Base-by-base conservation (phyloP, 805 yeast genomes). In the Barnettozyma populi region DNA sequence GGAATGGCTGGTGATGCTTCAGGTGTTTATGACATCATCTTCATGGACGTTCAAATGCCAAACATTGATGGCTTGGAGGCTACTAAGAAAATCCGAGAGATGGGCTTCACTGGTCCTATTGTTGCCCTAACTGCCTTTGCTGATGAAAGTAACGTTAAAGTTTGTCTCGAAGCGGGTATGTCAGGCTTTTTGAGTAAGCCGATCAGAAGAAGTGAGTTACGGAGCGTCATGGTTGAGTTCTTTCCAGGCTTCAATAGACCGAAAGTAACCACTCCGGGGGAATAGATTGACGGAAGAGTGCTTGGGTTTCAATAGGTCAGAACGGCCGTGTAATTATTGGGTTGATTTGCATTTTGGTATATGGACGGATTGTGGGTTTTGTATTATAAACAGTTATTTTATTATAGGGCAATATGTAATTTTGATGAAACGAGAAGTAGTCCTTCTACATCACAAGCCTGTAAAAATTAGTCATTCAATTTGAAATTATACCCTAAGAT, bases 31-130 rank as follows among this genome's bases (percentile, higher is more conserved):
- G 92, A 88, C 62, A 67, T 92, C 46, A 79, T 94, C 2, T 87
- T 92, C 61, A 92, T 92, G 99, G 99, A 92, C 65, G 95, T 92
- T 44, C 97, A 92, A 66, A 92, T 90, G 98, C 98, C 98, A 5
- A 83, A 80, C 57, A 74, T 90, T 55, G 97, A 92, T 63, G 99
- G 99, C 3, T 68, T 90, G 27, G 72, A 80, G 23, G 96, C 97
- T 0, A 90, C 98, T 0, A 79, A 72, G 51, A 72, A 76, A 59
- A 84, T 92, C 32, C 72, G 97, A 40, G 82, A 84, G 39, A 64
- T 86, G 50, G 69, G 74, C 5, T 86, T 77, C 59, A 61, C 62
- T 1, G 76, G 78, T 7, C 97, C 97, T 0, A 90, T 94, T 49
- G 94, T 92, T 35, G 98, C 97, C 0, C 74, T 92, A 46, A 90